A percentile compares a stretch with the other conserved stretches of the same genome.
These are phyloP conservation scores for Fraxinus velutina DNA, from an alignment of 305 asterid species.

Conservation along the genomic window DNA sequence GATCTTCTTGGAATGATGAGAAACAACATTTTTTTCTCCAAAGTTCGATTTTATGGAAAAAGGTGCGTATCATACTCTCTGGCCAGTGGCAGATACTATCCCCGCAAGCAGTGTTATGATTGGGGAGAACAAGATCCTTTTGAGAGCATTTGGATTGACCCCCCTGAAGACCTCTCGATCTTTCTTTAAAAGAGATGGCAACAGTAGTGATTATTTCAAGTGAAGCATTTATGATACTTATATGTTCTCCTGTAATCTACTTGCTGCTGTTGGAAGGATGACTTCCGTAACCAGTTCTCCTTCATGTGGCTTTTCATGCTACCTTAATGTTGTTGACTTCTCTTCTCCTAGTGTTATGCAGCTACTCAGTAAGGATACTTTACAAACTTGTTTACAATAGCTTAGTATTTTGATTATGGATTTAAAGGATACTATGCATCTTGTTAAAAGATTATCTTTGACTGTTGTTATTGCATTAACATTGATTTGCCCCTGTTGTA, in stretches of 20 bases:
- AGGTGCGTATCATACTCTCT: constrained; percentile 52
- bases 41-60: constrained; percentile 48
- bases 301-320: not conserved
- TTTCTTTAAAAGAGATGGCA: constrained; percentile 26
- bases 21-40: constrained; percentile 43
- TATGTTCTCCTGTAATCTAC: not conserved
- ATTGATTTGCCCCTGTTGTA: not conserved
- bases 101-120: constrained; percentile 47
- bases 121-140: constrained; percentile 59
- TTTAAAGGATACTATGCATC: not conserved
- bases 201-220: constrained; percentile 21
- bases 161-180: constrained; percentile 45
- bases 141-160: constrained; percentile 53
- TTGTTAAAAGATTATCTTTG: not conserved
- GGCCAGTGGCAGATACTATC: constrained; percentile 40
- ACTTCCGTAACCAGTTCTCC: not conserved
- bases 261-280: not conserved
- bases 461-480: not conserved
- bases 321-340: not conserved
- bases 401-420: not conserved
- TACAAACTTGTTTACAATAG: constrained; percentile 2
- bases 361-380: not conserved
- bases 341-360: not conserved
- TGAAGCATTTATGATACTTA: not conserved
- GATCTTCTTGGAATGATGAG: constrained; percentile 55